These are phyloP conservation scores for Aegilops speltoides DNA, from an alignment of 176 grass and related monocot genomes.

Conservation along the genomic window DNA sequence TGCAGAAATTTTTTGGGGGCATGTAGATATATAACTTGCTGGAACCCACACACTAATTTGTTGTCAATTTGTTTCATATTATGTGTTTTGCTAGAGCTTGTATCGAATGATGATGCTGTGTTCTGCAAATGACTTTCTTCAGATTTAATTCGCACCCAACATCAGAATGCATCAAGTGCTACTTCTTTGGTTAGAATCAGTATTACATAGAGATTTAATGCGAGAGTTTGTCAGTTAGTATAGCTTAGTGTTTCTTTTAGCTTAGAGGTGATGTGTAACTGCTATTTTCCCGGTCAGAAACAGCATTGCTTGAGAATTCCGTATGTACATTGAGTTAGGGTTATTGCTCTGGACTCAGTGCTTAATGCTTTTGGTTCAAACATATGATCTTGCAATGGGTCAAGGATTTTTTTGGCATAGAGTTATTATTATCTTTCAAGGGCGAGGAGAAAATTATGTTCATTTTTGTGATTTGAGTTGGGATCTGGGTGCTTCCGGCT, in stretches of 20 bases:
- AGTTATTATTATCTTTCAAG: not conserved
- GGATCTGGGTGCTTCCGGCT: not conserved
- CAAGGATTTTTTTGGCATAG: not conserved
- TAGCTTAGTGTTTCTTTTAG: not conserved
- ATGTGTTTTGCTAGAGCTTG: too few relatives aligned
- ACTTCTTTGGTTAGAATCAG: not conserved
- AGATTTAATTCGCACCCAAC: too few relatives aligned
- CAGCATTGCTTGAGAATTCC: not conserved
- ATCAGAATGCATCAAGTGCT: too few relatives aligned
- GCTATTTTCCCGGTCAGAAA: not conserved
- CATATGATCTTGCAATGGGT: not conserved
- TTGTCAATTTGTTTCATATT: too few relatives aligned
- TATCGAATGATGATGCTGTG: too few relatives aligned
- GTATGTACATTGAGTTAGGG: not conserved
- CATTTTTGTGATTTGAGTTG: not conserved
- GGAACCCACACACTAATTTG: too few relatives aligned
- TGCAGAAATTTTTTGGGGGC: too few relatives aligned
- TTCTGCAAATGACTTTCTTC: too few relatives aligned
- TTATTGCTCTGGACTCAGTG: not conserved
- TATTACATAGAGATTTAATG: not conserved
- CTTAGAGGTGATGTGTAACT: not conserved
- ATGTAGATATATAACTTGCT: too few relatives aligned
- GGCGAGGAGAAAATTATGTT: not conserved
- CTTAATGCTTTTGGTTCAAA: not conserved
- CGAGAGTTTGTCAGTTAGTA: not conserved